A percentile compares a stretch with the other conserved stretches of the same genome.
phyloP scores from a whole-genome alignment of 1,284 basidiomycete species.

The Ustilago curta region DNA sequence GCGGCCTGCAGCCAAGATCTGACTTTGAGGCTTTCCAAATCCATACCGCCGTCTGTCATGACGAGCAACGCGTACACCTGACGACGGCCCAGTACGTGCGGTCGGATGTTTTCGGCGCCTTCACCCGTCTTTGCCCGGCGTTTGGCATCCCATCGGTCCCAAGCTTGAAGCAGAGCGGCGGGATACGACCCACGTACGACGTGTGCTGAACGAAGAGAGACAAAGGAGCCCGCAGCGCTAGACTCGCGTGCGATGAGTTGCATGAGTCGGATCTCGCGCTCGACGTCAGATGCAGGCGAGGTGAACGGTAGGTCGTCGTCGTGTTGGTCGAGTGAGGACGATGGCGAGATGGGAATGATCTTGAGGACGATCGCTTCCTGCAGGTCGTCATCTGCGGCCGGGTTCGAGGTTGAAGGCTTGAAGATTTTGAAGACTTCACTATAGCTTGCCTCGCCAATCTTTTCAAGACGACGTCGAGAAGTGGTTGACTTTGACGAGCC shows the following conservation, averaged over 20 bases:
- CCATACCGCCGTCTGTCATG: slow-evolving; percentile 86
- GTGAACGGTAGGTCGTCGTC: slow-evolving; percentile 68
- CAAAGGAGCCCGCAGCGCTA: slow-evolving; percentile 31
- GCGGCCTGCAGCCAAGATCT: slow-evolving; percentile 86
- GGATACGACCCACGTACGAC: slow-evolving; percentile 89
- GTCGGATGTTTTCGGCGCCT: slow-evolving; percentile 85
- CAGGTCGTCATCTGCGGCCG: not conserved
- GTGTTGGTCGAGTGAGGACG: slow-evolving; percentile 51
- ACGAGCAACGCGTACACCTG: slow-evolving; percentile 90
- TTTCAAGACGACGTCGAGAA: slow-evolving; percentile 70
- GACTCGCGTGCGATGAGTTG: slow-evolving; percentile 73
- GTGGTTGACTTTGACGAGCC: not conserved
- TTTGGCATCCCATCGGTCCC: slow-evolving; percentile 82
- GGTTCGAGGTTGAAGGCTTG: not conserved
- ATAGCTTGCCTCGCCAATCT: slow-evolving; percentile 95
- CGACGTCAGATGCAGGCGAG: slow-evolving; percentile 76
- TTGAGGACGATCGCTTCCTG: slow-evolving; percentile 71
- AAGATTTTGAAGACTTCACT: slow-evolving; percentile 86
- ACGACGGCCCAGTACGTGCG: slow-evolving; percentile 77
- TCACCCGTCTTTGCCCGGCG: slow-evolving; percentile 70
- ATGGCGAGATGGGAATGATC: slow-evolving; percentile 76
- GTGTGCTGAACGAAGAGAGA: slow-evolving; percentile 74
- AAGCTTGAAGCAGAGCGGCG: slow-evolving; percentile 78
- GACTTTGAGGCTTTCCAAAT: slow-evolving; percentile 86
- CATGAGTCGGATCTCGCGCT: slow-evolving; percentile 89